Evolutionary conservation across 2,329 filamentous ascomycete species (phyloP).

Genomic region (Talaromyces sp.): DNA sequence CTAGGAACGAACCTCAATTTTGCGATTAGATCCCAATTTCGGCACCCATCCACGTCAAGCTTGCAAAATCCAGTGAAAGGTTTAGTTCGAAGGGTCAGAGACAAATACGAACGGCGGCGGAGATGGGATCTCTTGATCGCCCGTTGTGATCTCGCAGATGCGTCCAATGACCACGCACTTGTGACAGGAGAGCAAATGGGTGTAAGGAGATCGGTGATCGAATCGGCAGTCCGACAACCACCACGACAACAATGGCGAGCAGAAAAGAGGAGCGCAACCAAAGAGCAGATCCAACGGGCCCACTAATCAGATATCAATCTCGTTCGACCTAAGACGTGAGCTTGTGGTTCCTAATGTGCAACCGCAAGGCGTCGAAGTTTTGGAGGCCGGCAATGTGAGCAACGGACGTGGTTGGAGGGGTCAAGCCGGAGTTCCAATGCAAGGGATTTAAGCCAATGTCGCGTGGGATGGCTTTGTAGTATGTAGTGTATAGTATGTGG

Average conservation of each 20-base stretch:
- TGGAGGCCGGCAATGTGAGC: conserved; percentile 9
- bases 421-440: conserved; percentile 10
- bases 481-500: conserved; percentile 13
- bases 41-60: conserved; percentile 33
- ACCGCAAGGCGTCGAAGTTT: conserved; percentile 1
- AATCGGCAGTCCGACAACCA: conserved; percentile 1
- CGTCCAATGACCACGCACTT: neutral
- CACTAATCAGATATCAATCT: conserved; percentile 6
- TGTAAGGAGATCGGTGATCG: neutral
- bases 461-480: conserved; percentile 16
- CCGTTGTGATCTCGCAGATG: neutral
- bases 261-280: neutral
- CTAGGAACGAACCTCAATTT: conserved; percentile 34
- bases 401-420: conserved; percentile 15
- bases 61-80: neutral
- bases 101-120: neutral
- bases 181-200: neutral
- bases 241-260: neutral
- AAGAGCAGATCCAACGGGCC: neutral
- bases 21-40: conserved; percentile 37
- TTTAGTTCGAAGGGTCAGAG: neutral
- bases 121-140: conserved; percentile 1
- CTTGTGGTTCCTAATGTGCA: neutral
- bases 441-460: conserved; percentile 17
- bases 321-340: neutral